Conservation (phyloP, 768 basidiomycete genomes). For the Gymnopilus dilepis region DNA sequence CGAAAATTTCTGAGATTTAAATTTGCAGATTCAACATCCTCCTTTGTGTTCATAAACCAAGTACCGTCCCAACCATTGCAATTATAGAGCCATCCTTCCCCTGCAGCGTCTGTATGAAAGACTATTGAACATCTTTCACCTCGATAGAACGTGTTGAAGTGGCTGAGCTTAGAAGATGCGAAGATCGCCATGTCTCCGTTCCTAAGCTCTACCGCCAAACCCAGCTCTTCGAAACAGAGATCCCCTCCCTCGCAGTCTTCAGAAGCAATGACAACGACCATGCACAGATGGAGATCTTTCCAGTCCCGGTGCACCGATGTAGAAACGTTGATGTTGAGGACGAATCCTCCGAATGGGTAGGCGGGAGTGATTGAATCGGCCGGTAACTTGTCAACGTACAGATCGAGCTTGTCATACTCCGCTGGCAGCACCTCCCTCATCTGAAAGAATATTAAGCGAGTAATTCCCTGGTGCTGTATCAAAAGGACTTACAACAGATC, state of each 20-base stretch:
- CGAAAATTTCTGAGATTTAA: not conserved
- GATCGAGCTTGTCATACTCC: not conserved
- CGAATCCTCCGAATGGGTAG: slow-evolving; percentile 5
- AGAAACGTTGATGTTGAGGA: slow-evolving; percentile 8
- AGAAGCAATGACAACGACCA: slow-evolving; percentile 26
- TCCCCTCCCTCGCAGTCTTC: slow-evolving; percentile 31
- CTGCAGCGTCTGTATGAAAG: not conserved
- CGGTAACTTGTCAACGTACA: not conserved
- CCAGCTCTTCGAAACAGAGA: slow-evolving; percentile 28
- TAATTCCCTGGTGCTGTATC: not conserved
- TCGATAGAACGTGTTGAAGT: slow-evolving; percentile 24
- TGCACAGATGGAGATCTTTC: slow-evolving; percentile 28
- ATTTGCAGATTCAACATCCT: not conserved
- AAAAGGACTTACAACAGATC: not conserved
- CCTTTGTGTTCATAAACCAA: not conserved
- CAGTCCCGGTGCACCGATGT: slow-evolving; percentile 26
- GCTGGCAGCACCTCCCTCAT: not conserved
- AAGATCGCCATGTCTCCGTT: slow-evolving; percentile 30
- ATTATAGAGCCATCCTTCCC: not conserved
- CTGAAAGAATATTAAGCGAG: not conserved
- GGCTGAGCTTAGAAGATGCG: slow-evolving; percentile 26
- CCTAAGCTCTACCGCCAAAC: slow-evolving; percentile 23
- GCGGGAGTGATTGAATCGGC: not conserved
- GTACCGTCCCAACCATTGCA: not conserved
- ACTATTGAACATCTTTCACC: not conserved